Evolutionary conservation across 768 basidiomycete species (phyloP), one percentile per base, ranked within the genome.

Genomic region (Rhodotorula sphaerocarpa): DNA sequence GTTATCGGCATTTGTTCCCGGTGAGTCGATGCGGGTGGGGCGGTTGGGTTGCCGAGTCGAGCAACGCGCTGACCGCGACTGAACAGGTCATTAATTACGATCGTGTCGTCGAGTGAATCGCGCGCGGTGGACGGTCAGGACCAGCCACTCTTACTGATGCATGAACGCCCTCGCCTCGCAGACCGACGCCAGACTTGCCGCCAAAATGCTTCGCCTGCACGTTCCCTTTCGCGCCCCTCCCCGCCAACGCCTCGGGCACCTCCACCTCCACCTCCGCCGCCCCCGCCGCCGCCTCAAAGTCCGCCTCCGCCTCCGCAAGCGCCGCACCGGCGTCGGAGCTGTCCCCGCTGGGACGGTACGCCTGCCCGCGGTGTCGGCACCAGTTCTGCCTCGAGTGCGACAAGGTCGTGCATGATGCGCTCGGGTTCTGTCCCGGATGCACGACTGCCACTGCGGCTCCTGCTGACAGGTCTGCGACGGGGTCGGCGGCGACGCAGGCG

Each of bases 311-410:
- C 2, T 30, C 48, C 0, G 23, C 48, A 14, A 70, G 77, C 16
- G 63, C 77, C 20, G 73, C 74, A 21, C 73, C 76, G 28, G 76
- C 78, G 7, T 74, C 51, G 39, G 48, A 87, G 1, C 79, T 93
- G 68, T 91, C 88, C 68, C 83, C 88, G 1, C 78, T 88, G 10
- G 88, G 90, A 23, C 81, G 93, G 39, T 99, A 97, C 75, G 81
- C 84, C 55, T 96, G 95, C 75, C 84, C 86, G 4, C 86, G 87
- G 28, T 97, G 95, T 77, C 71, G 75, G 4, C 78, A 86, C 53
- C 86, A 95, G 73, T 99, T 96, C 73, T 97, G 95, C 74, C 81
- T 84, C 30, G 92, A 97, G 52, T 99, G 95, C 73, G 95, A 99
- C 76, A 82, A 93, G 25, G 95, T 96, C 72, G 84, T 96, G 7